Evolutionary conservation across 257 asterid species (phyloP).

Genomic region (Buddleja alternifolia): DNA sequence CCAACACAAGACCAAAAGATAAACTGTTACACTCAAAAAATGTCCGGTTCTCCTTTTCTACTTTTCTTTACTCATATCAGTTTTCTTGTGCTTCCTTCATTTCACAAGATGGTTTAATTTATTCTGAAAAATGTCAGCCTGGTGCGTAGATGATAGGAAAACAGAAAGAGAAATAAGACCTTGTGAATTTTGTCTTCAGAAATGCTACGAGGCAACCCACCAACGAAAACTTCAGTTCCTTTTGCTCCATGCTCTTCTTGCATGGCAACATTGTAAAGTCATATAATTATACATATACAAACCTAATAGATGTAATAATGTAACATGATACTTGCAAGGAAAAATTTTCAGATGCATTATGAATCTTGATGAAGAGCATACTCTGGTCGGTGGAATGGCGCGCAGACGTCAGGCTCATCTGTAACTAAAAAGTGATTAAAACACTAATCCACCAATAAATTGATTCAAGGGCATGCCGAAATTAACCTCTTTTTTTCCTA

Average conservation of each 20-base stretch:
- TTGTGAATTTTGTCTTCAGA: slow-evolving; percentile 63
- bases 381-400: slow-evolving; percentile 39
- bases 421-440: slow-evolving; percentile 22
- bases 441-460: neutral
- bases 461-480: neutral
- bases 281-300: neutral
- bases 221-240: slow-evolving; percentile 85
- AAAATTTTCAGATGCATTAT: neutral
- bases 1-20: neutral
- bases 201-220: slow-evolving; percentile 68
- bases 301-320: neutral
- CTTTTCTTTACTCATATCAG: neutral
- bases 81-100: slow-evolving; percentile 14
- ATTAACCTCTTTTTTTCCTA: neutral
- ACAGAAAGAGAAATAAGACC: slow-evolving; percentile 44
- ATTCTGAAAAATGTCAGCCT: neutral
- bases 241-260: slow-evolving; percentile 39
- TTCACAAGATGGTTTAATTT: slow-evolving; percentile 5
- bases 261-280: slow-evolving; percentile 9
- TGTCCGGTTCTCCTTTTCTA: neutral
- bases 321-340: neutral
- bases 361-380: slow-evolving; percentile 30
- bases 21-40: neutral
- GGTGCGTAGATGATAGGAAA: neutral
- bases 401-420: slow-evolving; percentile 49